Conservation (phyloP, 139 green algal genomes). For the Closterium sp. region DNA sequence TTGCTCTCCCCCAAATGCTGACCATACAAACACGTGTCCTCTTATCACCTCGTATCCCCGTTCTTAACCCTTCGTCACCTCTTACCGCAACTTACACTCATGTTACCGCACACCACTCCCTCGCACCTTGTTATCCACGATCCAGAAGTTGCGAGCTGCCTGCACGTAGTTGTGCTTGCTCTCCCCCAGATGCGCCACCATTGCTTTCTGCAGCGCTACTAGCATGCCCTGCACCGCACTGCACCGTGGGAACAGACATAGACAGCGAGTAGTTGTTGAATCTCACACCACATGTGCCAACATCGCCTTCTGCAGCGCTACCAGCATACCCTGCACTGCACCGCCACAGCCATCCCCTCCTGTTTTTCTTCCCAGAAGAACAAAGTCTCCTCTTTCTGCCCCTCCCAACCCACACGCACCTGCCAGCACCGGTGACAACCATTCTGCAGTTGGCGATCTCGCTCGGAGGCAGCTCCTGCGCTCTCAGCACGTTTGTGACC, state of each 20-base stretch:
- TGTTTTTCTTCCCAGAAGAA: too few relatives aligned
- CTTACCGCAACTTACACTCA: background rate
- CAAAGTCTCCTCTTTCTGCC: too few relatives aligned
- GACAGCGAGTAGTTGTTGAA: too few relatives aligned
- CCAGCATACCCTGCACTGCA: background rate
- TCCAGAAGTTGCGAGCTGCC: background rate
- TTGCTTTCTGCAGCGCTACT: background rate
- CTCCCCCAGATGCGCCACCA: background rate
- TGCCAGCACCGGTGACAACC: background rate
- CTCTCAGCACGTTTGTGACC: background rate
- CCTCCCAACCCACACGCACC: background rate
- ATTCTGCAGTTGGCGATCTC: background rate
- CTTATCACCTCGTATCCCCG: too few relatives aligned
- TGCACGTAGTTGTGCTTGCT: background rate
- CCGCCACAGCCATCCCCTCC: too few relatives aligned
- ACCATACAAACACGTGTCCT: too few relatives aligned
- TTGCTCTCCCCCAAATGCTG: too few relatives aligned
- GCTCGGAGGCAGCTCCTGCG: background rate
- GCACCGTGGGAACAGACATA: too few relatives aligned
- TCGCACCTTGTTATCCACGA: background rate
- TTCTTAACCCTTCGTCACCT: too few relatives aligned
- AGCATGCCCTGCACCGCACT: background rate
- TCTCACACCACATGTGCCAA: background rate
- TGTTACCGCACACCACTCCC: background rate
- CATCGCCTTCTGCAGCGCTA: background rate